Evolutionary conservation across 768 basidiomycete species (phyloP).

Genomic region (Termitomyces sp.): DNA sequence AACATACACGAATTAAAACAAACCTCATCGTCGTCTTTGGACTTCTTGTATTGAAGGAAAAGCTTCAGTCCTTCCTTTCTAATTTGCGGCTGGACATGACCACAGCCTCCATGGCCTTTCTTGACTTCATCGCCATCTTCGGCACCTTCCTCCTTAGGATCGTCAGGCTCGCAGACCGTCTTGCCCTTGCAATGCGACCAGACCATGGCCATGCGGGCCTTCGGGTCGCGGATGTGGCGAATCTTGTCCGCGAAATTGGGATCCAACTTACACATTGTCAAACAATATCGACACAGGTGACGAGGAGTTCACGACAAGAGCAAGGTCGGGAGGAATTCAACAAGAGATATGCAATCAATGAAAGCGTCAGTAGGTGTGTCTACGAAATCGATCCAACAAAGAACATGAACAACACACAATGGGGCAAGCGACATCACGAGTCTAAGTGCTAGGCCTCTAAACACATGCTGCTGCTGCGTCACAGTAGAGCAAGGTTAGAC

Average conservation of each 20-base stretch:
- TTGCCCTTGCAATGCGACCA: constrained; percentile 88
- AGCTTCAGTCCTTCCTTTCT: constrained; percentile 95
- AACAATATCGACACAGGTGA: constrained; percentile 24
- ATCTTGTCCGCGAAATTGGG: constrained; percentile 83
- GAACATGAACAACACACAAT: constrained; percentile 42
- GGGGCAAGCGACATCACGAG: constrained; percentile 54
- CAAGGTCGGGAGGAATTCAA: constrained; percentile 16
- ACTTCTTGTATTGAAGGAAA: constrained; percentile 90
- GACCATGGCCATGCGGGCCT: constrained; percentile 82
- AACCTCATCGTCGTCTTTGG: constrained; percentile 95
- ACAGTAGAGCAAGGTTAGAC: constrained; percentile 60
- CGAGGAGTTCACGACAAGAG: constrained; percentile 22
- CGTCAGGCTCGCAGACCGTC: constrained; percentile 86
- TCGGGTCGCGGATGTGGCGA: constrained; percentile 82
- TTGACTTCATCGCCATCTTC: constrained; percentile 71
- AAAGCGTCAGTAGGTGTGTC: constrained; percentile 64
- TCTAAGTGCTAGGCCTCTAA: constrained; percentile 58
- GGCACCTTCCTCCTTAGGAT: constrained; percentile 81
- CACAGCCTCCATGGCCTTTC: constrained; percentile 96
- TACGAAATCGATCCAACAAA: constrained; percentile 28
- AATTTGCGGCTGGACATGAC: constrained; percentile 84
- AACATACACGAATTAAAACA: constrained; percentile 27
- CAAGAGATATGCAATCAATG: constrained; percentile 53
- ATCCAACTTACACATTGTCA: constrained; percentile 63
- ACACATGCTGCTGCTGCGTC: constrained; percentile 62